A percentile compares a stretch with the other conserved stretches of the same genome.
Conservation (phyloP, 441 rosid species). For the Manihot esculenta region DNA sequence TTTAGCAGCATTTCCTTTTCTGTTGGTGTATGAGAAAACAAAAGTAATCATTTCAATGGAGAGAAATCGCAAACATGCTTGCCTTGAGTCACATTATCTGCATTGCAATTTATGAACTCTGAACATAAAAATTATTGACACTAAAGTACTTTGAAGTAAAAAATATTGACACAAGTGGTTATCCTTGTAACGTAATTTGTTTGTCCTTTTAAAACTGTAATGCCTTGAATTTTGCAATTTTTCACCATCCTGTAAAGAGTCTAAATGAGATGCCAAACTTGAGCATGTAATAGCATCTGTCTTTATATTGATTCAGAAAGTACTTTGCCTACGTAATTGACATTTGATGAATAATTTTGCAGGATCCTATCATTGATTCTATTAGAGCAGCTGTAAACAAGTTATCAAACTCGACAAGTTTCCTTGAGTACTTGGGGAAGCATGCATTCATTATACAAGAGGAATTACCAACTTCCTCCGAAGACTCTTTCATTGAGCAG, state of each 20-base stretch:
- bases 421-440: conserved; percentile 75
- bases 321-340: not conserved
- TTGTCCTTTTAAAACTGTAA: too few species aligned
- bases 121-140: not conserved
- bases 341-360: conserved; percentile 21
- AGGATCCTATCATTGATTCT: conserved; percentile 85
- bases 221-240: not conserved
- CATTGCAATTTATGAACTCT: not conserved
- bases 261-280: not conserved
- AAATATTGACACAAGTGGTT: not conserved
- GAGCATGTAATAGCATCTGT: not conserved
- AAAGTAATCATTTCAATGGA: not conserved
- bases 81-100: not conserved
- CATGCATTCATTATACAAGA: conserved; percentile 94
- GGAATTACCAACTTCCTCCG: conserved; percentile 68
- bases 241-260: not conserved
- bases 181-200: too few species aligned
- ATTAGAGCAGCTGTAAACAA: conserved; percentile 79
- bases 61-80: not conserved
- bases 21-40: not conserved
- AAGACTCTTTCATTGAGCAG: conserved; percentile 53
- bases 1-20: not conserved
- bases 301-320: not conserved
- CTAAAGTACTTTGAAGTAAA: not conserved
- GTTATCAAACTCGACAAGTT: conserved; percentile 72